phyloP scores from a whole-genome alignment of 257 asterid species.

The Eucommia ulmoides region DNA sequence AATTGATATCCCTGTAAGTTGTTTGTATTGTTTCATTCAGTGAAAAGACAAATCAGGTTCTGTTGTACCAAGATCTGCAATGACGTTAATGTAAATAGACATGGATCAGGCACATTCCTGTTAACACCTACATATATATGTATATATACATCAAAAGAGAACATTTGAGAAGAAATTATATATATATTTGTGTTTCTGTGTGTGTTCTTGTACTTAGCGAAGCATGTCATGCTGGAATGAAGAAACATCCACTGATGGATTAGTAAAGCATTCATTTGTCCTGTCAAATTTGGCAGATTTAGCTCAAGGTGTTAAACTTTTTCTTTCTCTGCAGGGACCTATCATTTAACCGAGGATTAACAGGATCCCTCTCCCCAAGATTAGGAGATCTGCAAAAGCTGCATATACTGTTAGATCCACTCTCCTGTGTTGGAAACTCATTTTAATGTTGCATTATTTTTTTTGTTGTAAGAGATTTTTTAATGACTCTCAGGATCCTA shows the following conservation, averaged over 20 bases:
- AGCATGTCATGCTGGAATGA: too few species aligned
- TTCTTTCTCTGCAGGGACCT: conserved; percentile 51
- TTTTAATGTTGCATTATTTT: neutral
- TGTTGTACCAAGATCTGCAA: neutral
- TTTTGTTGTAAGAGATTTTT: too few species aligned
- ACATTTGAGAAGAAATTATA: neutral
- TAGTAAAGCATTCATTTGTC: too few species aligned
- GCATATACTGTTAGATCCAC: conserved; percentile 51
- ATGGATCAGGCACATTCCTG: neutral
- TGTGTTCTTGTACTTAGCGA: neutral
- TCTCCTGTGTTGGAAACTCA: neutral
- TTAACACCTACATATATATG: too few species aligned
- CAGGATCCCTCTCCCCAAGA: conserved; percentile 70
- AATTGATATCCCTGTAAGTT: conserved; percentile 70
- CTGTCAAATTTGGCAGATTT: neutral
- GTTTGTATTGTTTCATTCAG: neutral
- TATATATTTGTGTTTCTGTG: neutral
- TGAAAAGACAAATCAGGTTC: neutral
- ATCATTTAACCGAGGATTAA: conserved; percentile 78
- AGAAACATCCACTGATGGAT: too few species aligned
- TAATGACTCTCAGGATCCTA: conserved; percentile 72
- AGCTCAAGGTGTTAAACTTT: conserved; percentile 1
- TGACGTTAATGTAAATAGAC: neutral
- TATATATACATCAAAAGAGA: too few species aligned
- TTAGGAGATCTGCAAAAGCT: conserved; percentile 70